Percentiles rank a stretch among this genome's conserved stretches.
phyloP scores from a whole-genome alignment of 78 protist genomes.

The Dictyostelium firmibasis region DNA sequence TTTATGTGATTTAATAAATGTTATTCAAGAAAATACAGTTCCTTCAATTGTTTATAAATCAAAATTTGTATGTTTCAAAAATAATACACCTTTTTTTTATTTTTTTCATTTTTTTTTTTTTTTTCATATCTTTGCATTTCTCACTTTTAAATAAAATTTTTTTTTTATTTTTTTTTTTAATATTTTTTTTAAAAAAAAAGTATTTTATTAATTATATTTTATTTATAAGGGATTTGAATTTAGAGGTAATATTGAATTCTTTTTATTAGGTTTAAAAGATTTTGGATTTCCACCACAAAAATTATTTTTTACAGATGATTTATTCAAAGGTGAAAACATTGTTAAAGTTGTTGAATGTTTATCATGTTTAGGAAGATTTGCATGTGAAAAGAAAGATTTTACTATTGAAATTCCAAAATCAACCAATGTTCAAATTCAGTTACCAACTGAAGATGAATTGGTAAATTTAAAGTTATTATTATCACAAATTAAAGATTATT shows the following conservation, averaged over 20 bases:
- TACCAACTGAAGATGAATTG: conserved; percentile 13
- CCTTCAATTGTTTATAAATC: conserved; percentile 29
- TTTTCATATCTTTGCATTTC: background rate
- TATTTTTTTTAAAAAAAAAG: background rate
- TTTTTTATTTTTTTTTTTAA: no score
- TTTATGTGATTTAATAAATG: background rate
- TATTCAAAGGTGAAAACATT: conserved; percentile 14
- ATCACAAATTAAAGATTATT: conserved; percentile 31
- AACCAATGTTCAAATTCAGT: background rate
- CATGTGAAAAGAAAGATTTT: background rate
- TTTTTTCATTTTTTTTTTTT: background rate
- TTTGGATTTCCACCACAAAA: conserved; percentile 36
- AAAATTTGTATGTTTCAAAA: background rate
- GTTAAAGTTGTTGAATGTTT: conserved; percentile 45
- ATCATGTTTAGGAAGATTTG: background rate
- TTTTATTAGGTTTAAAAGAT: conserved; percentile 39
- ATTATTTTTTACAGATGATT: conserved; percentile 11
- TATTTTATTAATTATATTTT: no score
- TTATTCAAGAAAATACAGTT: background rate
- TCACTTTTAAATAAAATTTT: no score
- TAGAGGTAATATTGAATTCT: conserved; percentile 15
- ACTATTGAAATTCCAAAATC: background rate
- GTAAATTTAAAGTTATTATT: background rate
- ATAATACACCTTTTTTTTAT: background rate
- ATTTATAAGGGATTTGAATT: conserved; percentile 26